These are phyloP conservation scores for Populus hybrid DNA, from an alignment of 441 rosid genomes.

Conservation along the genomic window DNA sequence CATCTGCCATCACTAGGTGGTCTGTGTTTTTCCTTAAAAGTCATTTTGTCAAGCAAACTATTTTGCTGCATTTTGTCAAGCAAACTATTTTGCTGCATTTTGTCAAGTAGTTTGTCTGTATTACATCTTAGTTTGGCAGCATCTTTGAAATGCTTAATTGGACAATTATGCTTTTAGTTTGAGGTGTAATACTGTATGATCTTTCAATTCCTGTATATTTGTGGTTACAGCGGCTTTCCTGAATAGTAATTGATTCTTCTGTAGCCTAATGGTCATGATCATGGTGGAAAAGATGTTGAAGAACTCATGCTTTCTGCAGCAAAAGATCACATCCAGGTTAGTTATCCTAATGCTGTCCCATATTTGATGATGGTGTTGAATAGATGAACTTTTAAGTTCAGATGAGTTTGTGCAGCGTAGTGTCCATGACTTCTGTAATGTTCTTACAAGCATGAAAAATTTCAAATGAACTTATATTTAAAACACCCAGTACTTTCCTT, in stretches of 20 bases:
- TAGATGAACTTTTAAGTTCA: background rate
- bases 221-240: background rate
- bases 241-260: constrained; percentile 11
- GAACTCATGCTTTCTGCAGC: constrained; percentile 72
- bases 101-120: background rate
- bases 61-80: background rate
- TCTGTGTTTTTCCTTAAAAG: background rate
- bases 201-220: background rate
- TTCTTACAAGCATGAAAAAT: constrained; percentile 1
- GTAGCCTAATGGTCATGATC: constrained; percentile 88
- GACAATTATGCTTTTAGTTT: background rate
- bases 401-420: background rate
- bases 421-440: background rate
- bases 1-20: background rate
- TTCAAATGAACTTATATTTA: background rate
- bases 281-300: constrained; percentile 68
- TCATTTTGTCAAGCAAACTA: background rate
- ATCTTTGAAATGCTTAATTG: background rate
- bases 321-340: constrained; percentile 94
- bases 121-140: background rate
- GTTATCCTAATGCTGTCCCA: constrained; percentile 8
- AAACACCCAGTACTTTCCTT: background rate
- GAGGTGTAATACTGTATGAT: background rate
- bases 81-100: background rate
- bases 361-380: constrained; percentile 8